Evolutionary conservation across 2,329 filamentous ascomycete species (phyloP).

Genomic region (Microsporum audouinii): DNA sequence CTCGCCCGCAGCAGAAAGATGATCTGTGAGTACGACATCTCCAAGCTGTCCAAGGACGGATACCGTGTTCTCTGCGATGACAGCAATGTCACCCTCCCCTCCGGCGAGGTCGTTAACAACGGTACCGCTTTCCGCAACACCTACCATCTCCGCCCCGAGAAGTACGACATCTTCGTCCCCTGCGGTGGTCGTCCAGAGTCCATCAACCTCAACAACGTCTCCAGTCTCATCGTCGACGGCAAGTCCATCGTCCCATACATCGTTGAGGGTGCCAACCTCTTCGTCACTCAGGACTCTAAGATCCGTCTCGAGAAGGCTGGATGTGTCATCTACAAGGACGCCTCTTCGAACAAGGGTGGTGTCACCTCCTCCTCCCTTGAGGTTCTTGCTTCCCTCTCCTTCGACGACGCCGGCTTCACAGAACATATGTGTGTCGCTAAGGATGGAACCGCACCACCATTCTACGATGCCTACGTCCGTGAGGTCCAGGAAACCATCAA

Average conservation of each 20-base stretch:
- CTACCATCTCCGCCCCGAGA: constrained; percentile 74
- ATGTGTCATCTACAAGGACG: constrained; percentile 92
- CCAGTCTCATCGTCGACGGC: constrained; percentile 78
- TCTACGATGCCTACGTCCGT: constrained; percentile 88
- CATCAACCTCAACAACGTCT: constrained; percentile 80
- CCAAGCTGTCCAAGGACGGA: constrained; percentile 75
- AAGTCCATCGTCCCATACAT: constrained; percentile 85
- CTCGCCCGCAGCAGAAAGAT: constrained; percentile 79
- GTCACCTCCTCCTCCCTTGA: constrained; percentile 96
- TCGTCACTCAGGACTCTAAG: constrained; percentile 98
- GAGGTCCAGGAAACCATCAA: constrained; percentile 84
- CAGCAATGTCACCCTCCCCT: constrained; percentile 74
- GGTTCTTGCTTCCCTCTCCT: constrained; percentile 85
- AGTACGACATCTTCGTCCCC: constrained; percentile 80
- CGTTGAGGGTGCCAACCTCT: constrained; percentile 93
- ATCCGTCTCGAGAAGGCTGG: constrained; percentile 89
- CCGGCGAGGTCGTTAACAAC: constrained; percentile 75
- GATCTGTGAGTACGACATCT: constrained; percentile 75
- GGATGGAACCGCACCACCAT: constrained; percentile 66
- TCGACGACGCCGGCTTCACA: constrained; percentile 78
- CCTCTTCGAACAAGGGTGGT: constrained; percentile 95
- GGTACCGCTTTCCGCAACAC: constrained; percentile 95
- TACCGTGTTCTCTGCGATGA: constrained; percentile 92
- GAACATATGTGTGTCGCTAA: constrained; percentile 85
- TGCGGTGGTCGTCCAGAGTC: constrained; percentile 95